Percentiles rank a stretch among this genome's conserved stretches.
phyloP scores from a whole-genome alignment of 805 yeast genomes.

The Monosporozyma aerobia region DNA sequence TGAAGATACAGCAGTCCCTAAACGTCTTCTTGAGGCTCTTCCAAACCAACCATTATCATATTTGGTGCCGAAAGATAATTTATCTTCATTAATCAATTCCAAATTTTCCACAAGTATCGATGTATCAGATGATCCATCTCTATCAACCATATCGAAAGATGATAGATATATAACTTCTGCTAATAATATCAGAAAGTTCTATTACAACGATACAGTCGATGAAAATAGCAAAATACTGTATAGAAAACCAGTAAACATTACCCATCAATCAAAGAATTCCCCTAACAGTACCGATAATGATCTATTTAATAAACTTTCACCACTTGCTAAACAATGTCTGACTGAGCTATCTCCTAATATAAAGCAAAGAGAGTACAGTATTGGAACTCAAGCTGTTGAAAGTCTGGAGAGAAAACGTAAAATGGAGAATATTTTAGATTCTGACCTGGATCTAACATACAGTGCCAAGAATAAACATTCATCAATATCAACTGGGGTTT shows the following conservation, averaged over 20 bases:
- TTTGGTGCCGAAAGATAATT: slow-evolving; percentile 23
- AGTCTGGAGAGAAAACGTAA: slow-evolving; percentile 4
- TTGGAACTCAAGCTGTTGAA: neutral
- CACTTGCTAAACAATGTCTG: slow-evolving; percentile 15
- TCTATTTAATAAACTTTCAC: slow-evolving; percentile 17
- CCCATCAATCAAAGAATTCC: neutral
- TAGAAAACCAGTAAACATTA: slow-evolving; percentile 12
- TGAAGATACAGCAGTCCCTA: slow-evolving; percentile 20
- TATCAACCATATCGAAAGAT: neutral
- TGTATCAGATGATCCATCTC: neutral
- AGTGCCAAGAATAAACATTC: slow-evolving; percentile 9
- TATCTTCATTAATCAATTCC: slow-evolving; percentile 8
- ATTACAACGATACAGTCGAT: slow-evolving; percentile 1
- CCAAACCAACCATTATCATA: slow-evolving; percentile 20
- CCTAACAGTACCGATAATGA: neutral
- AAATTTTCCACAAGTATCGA: neutral
- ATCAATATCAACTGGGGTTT: slow-evolving; percentile 13
- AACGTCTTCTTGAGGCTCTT: slow-evolving; percentile 20
- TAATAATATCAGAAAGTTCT: neutral
- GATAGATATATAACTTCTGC: neutral
- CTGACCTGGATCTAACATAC: neutral
- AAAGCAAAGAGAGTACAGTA: neutral
- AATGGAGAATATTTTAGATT: slow-evolving; percentile 3
- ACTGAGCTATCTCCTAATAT: neutral
- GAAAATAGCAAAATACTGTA: slow-evolving; percentile 6